Percentiles rank a stretch among this genome's conserved stretches.
Conservation (phyloP, 2,329 filamentous ascomycete genomes). For the Ophiostoma piceae region DNA sequence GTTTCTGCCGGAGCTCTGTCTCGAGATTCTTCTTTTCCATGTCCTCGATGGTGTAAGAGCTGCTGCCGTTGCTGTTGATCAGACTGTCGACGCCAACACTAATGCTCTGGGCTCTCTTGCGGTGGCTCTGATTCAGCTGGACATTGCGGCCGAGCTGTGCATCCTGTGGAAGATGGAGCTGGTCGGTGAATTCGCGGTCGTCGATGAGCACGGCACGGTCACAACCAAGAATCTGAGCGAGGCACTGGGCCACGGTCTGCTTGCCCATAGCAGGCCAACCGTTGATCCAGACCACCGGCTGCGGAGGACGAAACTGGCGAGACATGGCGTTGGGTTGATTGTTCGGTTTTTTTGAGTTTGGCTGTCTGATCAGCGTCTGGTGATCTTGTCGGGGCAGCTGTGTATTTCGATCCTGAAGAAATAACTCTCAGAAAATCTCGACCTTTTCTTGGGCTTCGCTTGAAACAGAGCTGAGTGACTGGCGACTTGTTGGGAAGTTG, state of each 20-base stretch:
- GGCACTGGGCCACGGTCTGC: slow-evolving; percentile 33
- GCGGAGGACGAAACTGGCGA: background rate
- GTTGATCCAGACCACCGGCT: slow-evolving; percentile 35
- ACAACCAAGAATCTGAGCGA: slow-evolving; percentile 32
- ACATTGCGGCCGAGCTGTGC: slow-evolving; percentile 17
- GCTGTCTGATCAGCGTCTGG: background rate
- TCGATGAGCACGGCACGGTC: slow-evolving; percentile 33
- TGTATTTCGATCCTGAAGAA: background rate
- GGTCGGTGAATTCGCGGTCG: slow-evolving; percentile 25
- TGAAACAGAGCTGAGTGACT: no score
- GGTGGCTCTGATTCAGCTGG: slow-evolving; percentile 3
- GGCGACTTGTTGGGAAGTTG: background rate
- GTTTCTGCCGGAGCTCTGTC: slow-evolving; percentile 17
- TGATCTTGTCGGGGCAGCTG: background rate
- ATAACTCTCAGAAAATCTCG: no score
- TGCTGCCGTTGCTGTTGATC: background rate
- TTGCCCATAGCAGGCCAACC: slow-evolving; percentile 35
- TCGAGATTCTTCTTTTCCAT: slow-evolving; percentile 11
- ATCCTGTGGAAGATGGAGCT: slow-evolving; percentile 21
- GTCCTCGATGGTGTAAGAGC: background rate
- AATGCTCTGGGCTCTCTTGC: background rate
- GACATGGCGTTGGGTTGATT: background rate
- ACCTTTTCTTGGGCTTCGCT: no score
- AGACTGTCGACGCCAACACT: background rate
- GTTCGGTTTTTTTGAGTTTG: background rate